phyloP scores from a whole-genome alignment of 208 protist species.

The Acanthamoeba divionensis region DNA sequence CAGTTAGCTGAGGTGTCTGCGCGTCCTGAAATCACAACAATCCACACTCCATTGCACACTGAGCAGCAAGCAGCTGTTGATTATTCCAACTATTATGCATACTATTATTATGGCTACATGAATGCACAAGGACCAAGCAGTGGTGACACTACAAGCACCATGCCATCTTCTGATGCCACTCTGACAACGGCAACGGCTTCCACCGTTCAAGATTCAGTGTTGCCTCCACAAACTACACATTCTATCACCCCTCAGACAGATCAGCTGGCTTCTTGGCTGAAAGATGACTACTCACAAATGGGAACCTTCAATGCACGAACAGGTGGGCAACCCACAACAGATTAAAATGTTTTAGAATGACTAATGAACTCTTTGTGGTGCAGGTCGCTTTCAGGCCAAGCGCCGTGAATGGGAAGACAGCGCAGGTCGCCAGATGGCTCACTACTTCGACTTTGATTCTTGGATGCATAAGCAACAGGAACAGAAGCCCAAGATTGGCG shows the following conservation, averaged over 20 bases:
- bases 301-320: conserved; percentile 46
- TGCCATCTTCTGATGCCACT: neutral
- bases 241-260: neutral
- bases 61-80: no score
- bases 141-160: neutral
- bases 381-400: neutral
- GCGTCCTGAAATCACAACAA: neutral
- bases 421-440: conserved; percentile 23
- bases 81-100: neutral
- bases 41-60: no score
- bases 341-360: neutral
- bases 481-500: conserved; percentile 27
- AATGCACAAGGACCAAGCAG: neutral
- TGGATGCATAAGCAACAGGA: conserved; percentile 13
- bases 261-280: conserved; percentile 4
- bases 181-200: neutral
- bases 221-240: neutral
- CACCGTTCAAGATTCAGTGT: neutral
- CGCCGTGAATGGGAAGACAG: neutral
- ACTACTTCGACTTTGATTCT: conserved; percentile 42
- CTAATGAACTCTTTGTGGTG: neutral
- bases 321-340: neutral
- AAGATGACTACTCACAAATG: neutral
- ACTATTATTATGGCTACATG: neutral
- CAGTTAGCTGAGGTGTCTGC: neutral